Conservation (phyloP, 371 early-diverging fungal genomes). For the Chytridiales sp. region DNA sequence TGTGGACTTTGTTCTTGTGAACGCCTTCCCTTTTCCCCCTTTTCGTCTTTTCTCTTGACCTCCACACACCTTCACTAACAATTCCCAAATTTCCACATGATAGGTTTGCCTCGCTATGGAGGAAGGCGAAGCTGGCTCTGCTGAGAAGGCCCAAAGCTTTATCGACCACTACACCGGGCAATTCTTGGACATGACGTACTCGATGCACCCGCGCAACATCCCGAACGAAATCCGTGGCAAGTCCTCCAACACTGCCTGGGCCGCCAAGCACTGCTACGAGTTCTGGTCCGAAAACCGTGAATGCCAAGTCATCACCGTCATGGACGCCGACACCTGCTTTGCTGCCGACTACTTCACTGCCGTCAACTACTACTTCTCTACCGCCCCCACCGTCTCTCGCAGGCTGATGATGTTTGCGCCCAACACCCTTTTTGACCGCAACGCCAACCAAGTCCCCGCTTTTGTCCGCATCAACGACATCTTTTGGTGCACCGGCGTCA, state of each 20-base stretch:
- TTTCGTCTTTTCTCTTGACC: too few species aligned
- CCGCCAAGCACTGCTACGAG: constrained; percentile 28
- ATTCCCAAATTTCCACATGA: background rate
- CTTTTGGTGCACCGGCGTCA: constrained; percentile 65
- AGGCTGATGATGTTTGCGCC: constrained; percentile 58
- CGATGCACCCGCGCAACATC: constrained; percentile 62
- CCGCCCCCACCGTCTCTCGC: constrained; percentile 24
- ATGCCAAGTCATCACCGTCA: constrained; percentile 57
- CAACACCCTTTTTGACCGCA: constrained; percentile 67
- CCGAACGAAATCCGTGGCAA: constrained; percentile 71
- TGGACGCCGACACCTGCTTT: constrained; percentile 62
- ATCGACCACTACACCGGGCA: constrained; percentile 44
- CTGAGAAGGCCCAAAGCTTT: constrained; percentile 55
- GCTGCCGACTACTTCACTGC: constrained; percentile 56
- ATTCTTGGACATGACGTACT: constrained; percentile 58
- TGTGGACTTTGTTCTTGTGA: too few species aligned
- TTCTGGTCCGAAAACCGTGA: too few species aligned
- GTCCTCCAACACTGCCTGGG: constrained; percentile 65
- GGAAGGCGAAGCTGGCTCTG: constrained; percentile 55
- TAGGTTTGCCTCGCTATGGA: constrained; percentile 73
- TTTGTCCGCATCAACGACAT: constrained; percentile 65
- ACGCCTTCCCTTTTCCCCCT: too few species aligned
- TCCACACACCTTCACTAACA: too few species aligned
- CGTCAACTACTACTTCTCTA: constrained; percentile 34
- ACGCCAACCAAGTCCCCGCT: constrained; percentile 61